Base-by-base conservation (phyloP, 805 yeast genomes). In the Saccharomyces mikatae region DNA sequence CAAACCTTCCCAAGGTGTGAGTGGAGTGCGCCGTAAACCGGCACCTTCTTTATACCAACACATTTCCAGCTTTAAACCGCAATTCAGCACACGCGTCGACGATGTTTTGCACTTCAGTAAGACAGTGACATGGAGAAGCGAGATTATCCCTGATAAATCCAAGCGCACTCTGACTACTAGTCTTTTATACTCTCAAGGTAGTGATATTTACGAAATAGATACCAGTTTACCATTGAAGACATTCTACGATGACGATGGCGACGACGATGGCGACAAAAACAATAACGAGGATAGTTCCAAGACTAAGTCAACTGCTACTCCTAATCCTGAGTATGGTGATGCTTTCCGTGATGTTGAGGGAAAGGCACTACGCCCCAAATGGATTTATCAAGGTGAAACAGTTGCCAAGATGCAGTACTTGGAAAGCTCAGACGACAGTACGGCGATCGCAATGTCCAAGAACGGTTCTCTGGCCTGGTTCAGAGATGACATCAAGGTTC, bases 281-380 rank as follows among this genome's bases (percentile, higher is more conserved):
- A 44, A 53, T 32, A 36, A 52, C 26, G 41, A 28, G 6, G 30
- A 22, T 17, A 22, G 27, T 2, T 17, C 22, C 13, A 49, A 48
- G 14, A 32, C 47, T 13, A 36, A 47, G 24, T 47, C 48, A 17
- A 30, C 26, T 4, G 21, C 41, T 6, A 3, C 17, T 41, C 56
- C 66, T 26, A 76, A 74, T 44, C 90, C 89, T 3, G 91, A 85
- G 62, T 75, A 76, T 51, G 95, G 86, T 46, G 92, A 85, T 56
- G 89, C 84, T 2, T 77, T 86, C 46, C 83, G 80, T 27, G 89
- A 82, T 54, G 55, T 60, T 11, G 65, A 63, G 47, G 52, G 56
- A 9, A 54, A 52, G 11, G 56, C 60, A n/a, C 53, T 62, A 30
- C 48, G 55, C 10, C 57, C 62, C 13, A 63, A 62, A 50, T 68